These are phyloP conservation scores for Penicillium paneum DNA, from an alignment of 2,329 filamentous ascomycete genomes.

Conservation along the genomic window DNA sequence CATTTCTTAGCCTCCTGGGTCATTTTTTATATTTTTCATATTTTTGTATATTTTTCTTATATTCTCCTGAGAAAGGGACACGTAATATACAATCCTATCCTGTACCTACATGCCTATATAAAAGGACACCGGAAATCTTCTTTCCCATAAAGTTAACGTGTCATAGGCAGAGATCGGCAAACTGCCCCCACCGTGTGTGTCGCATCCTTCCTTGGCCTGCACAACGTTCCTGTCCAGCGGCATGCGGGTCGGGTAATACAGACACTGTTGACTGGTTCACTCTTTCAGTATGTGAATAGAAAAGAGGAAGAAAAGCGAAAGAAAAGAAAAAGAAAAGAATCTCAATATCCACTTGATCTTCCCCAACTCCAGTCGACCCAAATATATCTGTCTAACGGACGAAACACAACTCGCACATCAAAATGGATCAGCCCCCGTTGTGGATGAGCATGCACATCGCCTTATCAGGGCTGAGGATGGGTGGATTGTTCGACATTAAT, in stretches of 20 bases:
- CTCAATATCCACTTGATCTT: slow-evolving; percentile 17
- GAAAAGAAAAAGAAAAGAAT: background rate
- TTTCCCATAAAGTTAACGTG: background rate
- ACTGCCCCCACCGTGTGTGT: slow-evolving; percentile 12
- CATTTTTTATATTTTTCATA: background rate
- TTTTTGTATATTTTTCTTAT: background rate
- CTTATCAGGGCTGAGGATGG: slow-evolving; percentile 8
- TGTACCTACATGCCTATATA: background rate
- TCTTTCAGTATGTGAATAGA: background rate
- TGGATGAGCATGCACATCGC: slow-evolving; percentile 7
- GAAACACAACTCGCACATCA: slow-evolving; percentile 5
- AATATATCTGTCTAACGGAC: background rate
- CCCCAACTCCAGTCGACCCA: slow-evolving; percentile 11
- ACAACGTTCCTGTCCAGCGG: slow-evolving; percentile 16
- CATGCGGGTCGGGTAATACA: slow-evolving; percentile 25
- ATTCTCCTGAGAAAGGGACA: no score
- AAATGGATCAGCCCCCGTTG: slow-evolving; percentile 7
- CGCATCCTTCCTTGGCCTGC: slow-evolving; percentile 14
- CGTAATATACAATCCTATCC: background rate
- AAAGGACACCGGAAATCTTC: background rate
- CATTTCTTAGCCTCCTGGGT: background rate
- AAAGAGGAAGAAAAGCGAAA: background rate
- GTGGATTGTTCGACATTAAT: background rate
- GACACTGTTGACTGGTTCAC: background rate
- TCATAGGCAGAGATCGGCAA: slow-evolving; percentile 18